Evolutionary conservation across 768 basidiomycete genomes (phyloP), one percentile per base, ranked within the genome.

Genomic region (Amyloporia xantha): DNA sequence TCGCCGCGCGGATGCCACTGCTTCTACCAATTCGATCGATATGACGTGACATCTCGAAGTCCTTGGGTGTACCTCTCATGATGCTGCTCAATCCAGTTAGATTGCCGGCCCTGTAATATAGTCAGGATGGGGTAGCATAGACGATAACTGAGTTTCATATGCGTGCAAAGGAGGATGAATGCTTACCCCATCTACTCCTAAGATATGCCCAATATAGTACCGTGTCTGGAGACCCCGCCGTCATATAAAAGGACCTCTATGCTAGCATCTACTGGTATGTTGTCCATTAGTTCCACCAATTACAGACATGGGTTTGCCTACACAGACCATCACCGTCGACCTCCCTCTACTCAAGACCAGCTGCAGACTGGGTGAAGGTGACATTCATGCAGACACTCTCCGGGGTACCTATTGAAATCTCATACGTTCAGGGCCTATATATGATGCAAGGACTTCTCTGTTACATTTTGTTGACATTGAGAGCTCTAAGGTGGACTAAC

Each of bases 401-500:
- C 30, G 9, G 15, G 15, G 30, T 15, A 33, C 15, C 15, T 33
- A 15, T 33, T 33, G 30, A 33, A 15, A 33, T 15, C 15, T 33
- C 30, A 33, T n/a, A n/a, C n/a, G n/a, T 56, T 10, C 30, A 85
- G 81, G 78, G 25, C 84, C 84, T 5, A 50, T 86, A 12, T 85
- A 81, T 59, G 83, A 86, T 53, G 63, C 74, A 11, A 57, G 54
- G 39, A 77, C 76, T 1, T 70, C 69, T 9, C 71, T 67, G 21
- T 60, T 86, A 30, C 83, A 86, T 63, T 85, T 87, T 61, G 79
- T 86, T 40, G 84, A 86, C 58, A 85, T 85, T 42, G 62, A 67
- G 27, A 72, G 75, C 53, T 68, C 81, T 77, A 53, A 46, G 55
- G 42, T 41, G 33, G 7, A 15, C 13, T 38, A 47, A 36, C 47